Percentiles rank a stretch among this genome's conserved stretches.
Evolutionary conservation across 1,284 basidiomycete species (phyloP).

Genomic region (Cryptococcus sp.): DNA sequence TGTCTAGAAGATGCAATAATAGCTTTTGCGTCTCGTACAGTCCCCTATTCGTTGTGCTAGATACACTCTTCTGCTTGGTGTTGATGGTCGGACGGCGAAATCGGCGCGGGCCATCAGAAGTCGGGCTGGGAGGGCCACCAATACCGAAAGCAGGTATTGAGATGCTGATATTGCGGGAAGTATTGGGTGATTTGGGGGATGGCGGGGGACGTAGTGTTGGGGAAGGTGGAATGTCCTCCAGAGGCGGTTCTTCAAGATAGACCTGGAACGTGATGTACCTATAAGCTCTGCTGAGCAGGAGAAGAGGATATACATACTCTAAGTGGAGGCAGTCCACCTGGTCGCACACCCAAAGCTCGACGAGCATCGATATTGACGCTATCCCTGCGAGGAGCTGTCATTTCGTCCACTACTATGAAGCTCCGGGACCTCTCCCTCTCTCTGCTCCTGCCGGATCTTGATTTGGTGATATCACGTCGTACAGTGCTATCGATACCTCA

Average conservation of each 20-base stretch:
- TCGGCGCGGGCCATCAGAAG: conserved; percentile 13
- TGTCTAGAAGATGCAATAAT: conserved; percentile 39
- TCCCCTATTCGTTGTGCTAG: conserved; percentile 21
- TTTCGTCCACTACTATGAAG: conserved; percentile 2
- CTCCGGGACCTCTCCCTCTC: no score
- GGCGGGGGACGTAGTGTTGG: conserved; percentile 16
- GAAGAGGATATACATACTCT: conserved; percentile 7
- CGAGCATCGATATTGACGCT: conserved; percentile 32
- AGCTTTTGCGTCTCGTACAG: conserved; percentile 47
- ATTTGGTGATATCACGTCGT: no score
- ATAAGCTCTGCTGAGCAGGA: not conserved
- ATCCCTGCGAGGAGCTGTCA: conserved; percentile 2
- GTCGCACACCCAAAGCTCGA: conserved; percentile 39
- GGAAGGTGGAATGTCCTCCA: conserved; percentile 21
- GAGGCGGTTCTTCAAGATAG: conserved; percentile 15
- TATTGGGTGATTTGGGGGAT: conserved; percentile 21
- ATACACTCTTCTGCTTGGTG: conserved; percentile 12
- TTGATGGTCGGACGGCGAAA: conserved; percentile 27
- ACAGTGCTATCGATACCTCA: no score
- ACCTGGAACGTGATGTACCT: conserved; percentile 10
- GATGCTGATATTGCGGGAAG: conserved; percentile 10
- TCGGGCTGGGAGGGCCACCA: conserved; percentile 7
- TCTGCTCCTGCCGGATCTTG: no score
- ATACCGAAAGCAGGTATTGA: not conserved
- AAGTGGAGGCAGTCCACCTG: conserved; percentile 32